These are phyloP conservation scores for Gossypium bickii DNA, from an alignment of 345 rosid genomes.

Conservation along the genomic window DNA sequence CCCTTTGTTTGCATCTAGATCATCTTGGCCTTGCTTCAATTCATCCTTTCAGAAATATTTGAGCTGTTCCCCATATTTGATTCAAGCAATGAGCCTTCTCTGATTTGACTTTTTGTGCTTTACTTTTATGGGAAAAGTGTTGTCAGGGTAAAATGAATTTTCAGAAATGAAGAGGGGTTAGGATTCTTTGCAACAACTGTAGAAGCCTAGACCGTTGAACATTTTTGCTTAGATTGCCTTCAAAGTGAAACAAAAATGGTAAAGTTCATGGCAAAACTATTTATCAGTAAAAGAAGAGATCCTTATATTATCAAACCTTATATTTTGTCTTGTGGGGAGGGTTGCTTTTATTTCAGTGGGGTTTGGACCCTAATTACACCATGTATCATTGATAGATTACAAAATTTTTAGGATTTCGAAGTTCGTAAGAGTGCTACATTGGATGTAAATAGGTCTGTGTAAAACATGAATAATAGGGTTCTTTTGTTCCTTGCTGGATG, in stretches of 20 bases:
- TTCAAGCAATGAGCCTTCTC: not conserved
- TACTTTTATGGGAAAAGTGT: not conserved
- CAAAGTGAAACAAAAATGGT: not conserved
- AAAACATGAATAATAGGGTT: not conserved
- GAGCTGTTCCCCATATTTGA: not conserved
- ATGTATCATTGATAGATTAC: not conserved
- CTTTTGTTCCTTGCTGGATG: not conserved
- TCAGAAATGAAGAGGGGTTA: not conserved
- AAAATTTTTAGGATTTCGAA: not conserved
- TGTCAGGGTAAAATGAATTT: not conserved
- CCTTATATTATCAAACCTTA: not conserved
- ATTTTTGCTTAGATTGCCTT: not conserved
- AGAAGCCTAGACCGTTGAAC: not conserved
- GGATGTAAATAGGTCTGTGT: not conserved
- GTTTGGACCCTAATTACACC: not conserved
- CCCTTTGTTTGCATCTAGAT: not conserved
- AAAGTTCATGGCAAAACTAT: not conserved
- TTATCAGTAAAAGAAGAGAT: not conserved
- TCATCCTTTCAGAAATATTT: not conserved
- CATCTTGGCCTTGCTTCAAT: not conserved
- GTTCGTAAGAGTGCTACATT: not conserved
- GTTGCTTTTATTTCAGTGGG: not conserved
- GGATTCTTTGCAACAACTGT: not conserved
- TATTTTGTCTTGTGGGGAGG: not conserved
- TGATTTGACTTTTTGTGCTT: not conserved